Base-by-base conservation (phyloP, 2,329 filamentous ascomycete genomes). In the Rhynchosporium graminicola region DNA sequence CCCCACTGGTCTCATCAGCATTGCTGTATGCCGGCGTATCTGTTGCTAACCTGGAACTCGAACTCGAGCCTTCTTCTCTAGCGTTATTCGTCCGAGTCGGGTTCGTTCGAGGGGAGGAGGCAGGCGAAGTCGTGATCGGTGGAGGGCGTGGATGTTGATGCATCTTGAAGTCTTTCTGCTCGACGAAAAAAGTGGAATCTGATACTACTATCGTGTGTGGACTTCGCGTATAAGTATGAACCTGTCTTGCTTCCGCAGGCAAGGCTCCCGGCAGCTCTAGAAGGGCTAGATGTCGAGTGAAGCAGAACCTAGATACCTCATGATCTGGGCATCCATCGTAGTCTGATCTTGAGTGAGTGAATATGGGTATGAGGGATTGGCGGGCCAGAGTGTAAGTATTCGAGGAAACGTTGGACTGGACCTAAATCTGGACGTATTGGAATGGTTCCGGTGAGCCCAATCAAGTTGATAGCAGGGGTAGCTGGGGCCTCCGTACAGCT, bases 81-180 rank as follows among this genome's bases (percentile, higher is more conserved):
- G 84, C 82, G 74, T 89, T 92, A 77, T 91, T 91, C 38, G 85
- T 84, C 76, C 90, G 84, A 66, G 85, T 80, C 70, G 89, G 85
- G 72, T 90, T 91, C 64, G 89, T 87, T 74, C 88, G 85, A 58
- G 88, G 84, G 55, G 88, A 88, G 71, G 84, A 86, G 71, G 88
- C 87, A 65, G 91, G 87, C 65, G 91, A 92, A 65, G 88, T 83
- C 72, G 86, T 83, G 75, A 87, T 83, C 68, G 90, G 88, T 68
- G 89, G 84, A 66, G 87, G 84, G 71, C 93, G 87, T 71, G 90
- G 88, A 78, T 93, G 91, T 79, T 96, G 93, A 84, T 97, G 92
- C 93, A 97, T 97, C 71, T 74, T 80, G 62, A 65, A 15, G 54
- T 42, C 42, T 61, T 61, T 51, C 31, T 52, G 59, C 55, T 60